phyloP scores from a whole-genome alignment of 768 basidiomycete species.

The Inosperma sp. region DNA sequence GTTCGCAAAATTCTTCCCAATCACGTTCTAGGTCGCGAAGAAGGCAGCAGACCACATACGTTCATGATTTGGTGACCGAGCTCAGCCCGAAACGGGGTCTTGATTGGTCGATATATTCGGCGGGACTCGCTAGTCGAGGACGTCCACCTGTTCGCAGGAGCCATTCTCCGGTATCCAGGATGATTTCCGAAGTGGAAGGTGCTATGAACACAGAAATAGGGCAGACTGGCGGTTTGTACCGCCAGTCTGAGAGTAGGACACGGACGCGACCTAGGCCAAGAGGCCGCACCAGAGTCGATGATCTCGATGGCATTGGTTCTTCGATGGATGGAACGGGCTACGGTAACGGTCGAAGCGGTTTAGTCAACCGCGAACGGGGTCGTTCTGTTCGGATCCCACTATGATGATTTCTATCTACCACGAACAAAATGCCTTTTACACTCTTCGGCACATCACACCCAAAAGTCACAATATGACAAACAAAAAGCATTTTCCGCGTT shows the following conservation, averaged over 20 bases:
- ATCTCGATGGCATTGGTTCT: slow-evolving; percentile 42
- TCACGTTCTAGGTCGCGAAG: slow-evolving; percentile 40
- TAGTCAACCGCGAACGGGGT: slow-evolving; percentile 40
- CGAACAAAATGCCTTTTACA: background rate
- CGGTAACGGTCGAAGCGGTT: slow-evolving; percentile 61
- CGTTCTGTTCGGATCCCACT: slow-evolving; percentile 21
- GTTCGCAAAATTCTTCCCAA: slow-evolving; percentile 33
- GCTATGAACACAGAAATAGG: slow-evolving; percentile 23
- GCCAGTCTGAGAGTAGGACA: slow-evolving; percentile 24
- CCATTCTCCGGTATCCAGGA: slow-evolving; percentile 54
- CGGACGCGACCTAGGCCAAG: slow-evolving; percentile 39
- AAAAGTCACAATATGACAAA: background rate
- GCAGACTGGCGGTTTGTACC: slow-evolving; percentile 19
- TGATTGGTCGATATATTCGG: slow-evolving; percentile 43
- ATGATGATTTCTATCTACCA: slow-evolving; percentile 9
- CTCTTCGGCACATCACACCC: background rate
- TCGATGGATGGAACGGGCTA: slow-evolving; percentile 54
- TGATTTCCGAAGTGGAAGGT: slow-evolving; percentile 28
- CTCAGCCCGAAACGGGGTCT: slow-evolving; percentile 37
- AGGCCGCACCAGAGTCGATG: slow-evolving; percentile 52
- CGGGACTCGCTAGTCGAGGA: slow-evolving; percentile 35
- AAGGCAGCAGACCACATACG: slow-evolving; percentile 14
- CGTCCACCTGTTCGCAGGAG: slow-evolving; percentile 50
- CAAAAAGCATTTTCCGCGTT: no score
- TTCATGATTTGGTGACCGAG: background rate